Evolutionary conservation across 2,329 filamentous ascomycete genomes (phyloP).

Genomic region (Fusarium camptoceras): DNA sequence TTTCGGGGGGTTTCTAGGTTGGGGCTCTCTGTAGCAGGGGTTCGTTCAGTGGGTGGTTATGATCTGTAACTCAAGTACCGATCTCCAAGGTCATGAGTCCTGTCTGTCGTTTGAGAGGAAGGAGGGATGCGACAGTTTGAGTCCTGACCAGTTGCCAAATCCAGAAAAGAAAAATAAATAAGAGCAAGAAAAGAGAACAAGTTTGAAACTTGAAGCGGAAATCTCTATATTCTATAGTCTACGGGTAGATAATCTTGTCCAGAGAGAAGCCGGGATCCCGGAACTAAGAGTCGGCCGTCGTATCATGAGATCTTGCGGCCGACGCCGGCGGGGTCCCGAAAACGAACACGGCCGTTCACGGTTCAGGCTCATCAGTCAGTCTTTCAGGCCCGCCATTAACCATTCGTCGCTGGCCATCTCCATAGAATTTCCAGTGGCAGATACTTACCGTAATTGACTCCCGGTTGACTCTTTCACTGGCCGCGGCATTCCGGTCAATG

Average conservation of each 20-base stretch:
- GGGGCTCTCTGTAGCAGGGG: conserved; percentile 27
- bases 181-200: not conserved
- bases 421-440: not conserved
- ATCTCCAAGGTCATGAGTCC: not conserved
- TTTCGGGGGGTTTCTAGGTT: conserved; percentile 13
- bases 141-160: not conserved
- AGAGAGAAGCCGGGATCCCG: conserved; percentile 2
- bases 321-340: conserved; percentile 38
- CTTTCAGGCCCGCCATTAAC: not conserved
- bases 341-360: conserved; percentile 41
- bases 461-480: conserved; percentile 7
- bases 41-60: not conserved
- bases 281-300: conserved; percentile 20
- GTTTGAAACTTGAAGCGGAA: not conserved
- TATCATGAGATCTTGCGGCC: conserved; percentile 32
- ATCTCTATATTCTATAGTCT: not conserved
- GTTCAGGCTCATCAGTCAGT: not conserved
- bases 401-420: not conserved
- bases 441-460: conserved; percentile 28
- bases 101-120: not conserved
- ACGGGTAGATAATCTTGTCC: not conserved
- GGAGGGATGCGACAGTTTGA: not conserved
- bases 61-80: not conserved
- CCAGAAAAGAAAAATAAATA: not conserved
- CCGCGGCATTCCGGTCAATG: conserved; percentile 32